phyloP scores from a whole-genome alignment of 331 rosid genomes.

The Acacia pycnantha region DNA sequence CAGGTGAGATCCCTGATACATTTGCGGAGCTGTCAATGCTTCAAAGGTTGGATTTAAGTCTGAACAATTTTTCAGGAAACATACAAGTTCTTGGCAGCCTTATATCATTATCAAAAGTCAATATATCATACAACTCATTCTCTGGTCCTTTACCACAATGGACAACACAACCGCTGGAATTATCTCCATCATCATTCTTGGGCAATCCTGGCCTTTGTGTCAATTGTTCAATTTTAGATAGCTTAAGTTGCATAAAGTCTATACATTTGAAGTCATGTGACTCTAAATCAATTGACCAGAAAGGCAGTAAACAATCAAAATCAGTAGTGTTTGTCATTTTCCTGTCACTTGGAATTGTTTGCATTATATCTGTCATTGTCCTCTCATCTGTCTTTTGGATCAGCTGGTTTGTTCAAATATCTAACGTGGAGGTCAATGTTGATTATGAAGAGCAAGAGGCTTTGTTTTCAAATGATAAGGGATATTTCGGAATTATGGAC shows the following conservation, averaged over 20 bases:
- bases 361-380: neutral
- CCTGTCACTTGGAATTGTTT: neutral
- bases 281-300: neutral
- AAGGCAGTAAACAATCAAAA: neutral
- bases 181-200: conserved; percentile 25
- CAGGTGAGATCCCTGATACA: conserved; percentile 47
- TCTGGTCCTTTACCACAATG: neutral
- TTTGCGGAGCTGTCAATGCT: neutral
- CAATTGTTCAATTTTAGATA: conserved; percentile 22
- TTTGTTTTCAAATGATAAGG: neutral
- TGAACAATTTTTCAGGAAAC: neutral
- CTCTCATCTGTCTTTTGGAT: neutral
- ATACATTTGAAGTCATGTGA: conserved; percentile 38
- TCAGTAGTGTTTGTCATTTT: neutral
- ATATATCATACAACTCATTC: neutral
- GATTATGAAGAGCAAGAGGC: neutral
- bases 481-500: neutral
- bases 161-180: neutral
- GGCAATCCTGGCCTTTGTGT: conserved; percentile 52
- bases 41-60: neutral
- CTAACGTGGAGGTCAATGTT: neutral
- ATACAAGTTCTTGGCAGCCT: neutral
- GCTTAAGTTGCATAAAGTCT: conserved; percentile 19
- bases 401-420: neutral
- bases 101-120: neutral